phyloP scores from a whole-genome alignment of 345 rosid species.

The Geranium brycei region DNA sequence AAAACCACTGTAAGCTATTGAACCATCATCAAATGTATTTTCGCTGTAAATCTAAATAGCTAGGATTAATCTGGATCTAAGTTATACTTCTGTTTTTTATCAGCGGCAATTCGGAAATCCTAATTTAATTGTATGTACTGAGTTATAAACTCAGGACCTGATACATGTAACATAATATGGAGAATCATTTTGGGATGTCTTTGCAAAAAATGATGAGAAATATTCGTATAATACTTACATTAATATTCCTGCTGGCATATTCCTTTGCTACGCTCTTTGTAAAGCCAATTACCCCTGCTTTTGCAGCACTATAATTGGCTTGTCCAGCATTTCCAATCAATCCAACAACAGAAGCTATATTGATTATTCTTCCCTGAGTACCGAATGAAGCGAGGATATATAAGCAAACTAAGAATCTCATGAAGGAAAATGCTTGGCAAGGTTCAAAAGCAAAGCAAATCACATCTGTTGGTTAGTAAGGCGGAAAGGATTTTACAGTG shows the following conservation, averaged over 20 bases:
- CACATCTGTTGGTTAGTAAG: too few relatives aligned
- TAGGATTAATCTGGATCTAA: not conserved
- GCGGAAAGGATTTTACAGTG: too few relatives aligned
- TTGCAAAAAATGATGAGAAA: not conserved
- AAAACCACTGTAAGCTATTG: not conserved
- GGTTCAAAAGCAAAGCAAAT: too few relatives aligned
- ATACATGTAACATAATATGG: too few relatives aligned
- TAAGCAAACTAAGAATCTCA: not conserved
- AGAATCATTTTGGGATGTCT: not conserved
- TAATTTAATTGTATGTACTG: too few relatives aligned
- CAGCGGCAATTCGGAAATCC: too few relatives aligned
- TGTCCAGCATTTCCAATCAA: constrained; percentile 84
- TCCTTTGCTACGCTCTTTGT: constrained; percentile 85
- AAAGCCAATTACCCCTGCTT: constrained; percentile 91
- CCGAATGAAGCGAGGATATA: not conserved
- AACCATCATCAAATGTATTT: not conserved
- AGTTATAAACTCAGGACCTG: too few relatives aligned
- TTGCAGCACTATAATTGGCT: constrained; percentile 97
- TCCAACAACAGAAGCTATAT: constrained; percentile 89
- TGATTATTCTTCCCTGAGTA: constrained; percentile 74
- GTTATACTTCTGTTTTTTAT: not conserved
- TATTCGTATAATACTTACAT: constrained; percentile 26
- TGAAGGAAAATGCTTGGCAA: too few relatives aligned
- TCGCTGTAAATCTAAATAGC: not conserved
- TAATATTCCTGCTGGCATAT: constrained; percentile 81